Base-by-base conservation (phyloP, 1,139 yeast species). In the Protomyces lactucae-debilis region DNA sequence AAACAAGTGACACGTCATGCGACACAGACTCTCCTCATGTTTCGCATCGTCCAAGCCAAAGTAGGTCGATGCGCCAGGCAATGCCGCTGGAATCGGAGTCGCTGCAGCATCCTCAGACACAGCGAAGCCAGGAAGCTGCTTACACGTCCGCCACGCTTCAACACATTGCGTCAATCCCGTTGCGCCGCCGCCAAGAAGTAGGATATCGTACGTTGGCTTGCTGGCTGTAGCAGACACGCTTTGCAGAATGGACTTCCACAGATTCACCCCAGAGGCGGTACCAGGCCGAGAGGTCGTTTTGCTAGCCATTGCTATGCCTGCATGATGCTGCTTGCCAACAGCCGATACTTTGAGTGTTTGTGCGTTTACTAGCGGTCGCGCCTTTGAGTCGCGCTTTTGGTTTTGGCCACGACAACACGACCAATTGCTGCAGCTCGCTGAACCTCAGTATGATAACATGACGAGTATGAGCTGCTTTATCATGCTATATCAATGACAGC, bases 1-100 rank as follows among this genome's bases (percentile, higher is more conserved):
- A 28, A 76, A 48, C 1, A 77, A 73, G 66, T 75, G 76, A 1
- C 76, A 66, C 55, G 76, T 74, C 3, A 76, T 63, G 16, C 75
- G 75, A 2, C 76, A 69, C 21, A 76, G 61, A 12, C 68, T 55
- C 43, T 69, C 71, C 35, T 73, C 75, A 16, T 73, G 72, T n/a
- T 74, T 75, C 3, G 68, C 68, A 46, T 76, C 77, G 21, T 67
- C 69, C 64, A 71, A 73, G 55, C 76, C 75, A 6, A 76, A 68
- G 66, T 67, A 77, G 0, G 77, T 71, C 12, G 48, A n/a, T 21
- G 48, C 48, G 3, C 48, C 48, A n/a, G 48, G 48, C 25, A 43
- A 18, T 2, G 48, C 23, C 5, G 48, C 21, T 16, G 48, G 48
- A 3, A 43, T 43, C 10, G 48, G 48, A 1, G 48, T 43, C 48